Conservation (phyloP, 2,329 filamentous ascomycete species). For the Verruconis gallopava region DNA sequence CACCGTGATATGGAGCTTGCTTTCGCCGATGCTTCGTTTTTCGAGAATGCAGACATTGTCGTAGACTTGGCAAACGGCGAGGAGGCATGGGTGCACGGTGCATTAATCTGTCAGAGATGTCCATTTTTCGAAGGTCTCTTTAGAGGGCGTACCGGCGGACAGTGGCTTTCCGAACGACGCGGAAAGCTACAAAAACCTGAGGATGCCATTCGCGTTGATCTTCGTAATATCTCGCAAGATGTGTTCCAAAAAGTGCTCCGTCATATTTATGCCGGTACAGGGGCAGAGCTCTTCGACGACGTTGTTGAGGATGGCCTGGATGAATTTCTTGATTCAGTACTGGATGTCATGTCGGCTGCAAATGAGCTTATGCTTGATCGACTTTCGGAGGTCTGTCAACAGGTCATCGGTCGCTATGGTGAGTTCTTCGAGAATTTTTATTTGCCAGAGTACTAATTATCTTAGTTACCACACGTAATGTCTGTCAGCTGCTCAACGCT, state of each 20-base stretch:
- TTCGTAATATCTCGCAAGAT: conserved; percentile 62
- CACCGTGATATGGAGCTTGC: conserved; percentile 59
- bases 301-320: conserved; percentile 60
- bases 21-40: conserved; percentile 55
- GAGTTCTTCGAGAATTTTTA: conserved; percentile 16
- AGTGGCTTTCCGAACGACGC: conserved; percentile 55
- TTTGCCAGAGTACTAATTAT: conserved; percentile 6
- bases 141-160: conserved; percentile 70
- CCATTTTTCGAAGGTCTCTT: conserved; percentile 90
- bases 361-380: conserved; percentile 94
- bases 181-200: conserved; percentile 30
- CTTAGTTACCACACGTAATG: conserved; percentile 66
- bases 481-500: conserved; percentile 72
- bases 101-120: conserved; percentile 68
- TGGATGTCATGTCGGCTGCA: conserved; percentile 80
- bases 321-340: conserved; percentile 74
- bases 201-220: conserved; percentile 55
- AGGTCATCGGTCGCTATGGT: conserved; percentile 66
- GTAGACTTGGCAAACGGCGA: conserved; percentile 67
- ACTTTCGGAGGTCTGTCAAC: conserved; percentile 80
- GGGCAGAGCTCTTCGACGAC: conserved; percentile 68
- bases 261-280: conserved; percentile 73
- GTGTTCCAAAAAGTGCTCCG: conserved; percentile 69
- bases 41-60: conserved; percentile 65
- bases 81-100: conserved; percentile 58